Conservation (phyloP, 192 early-diverging fungal species). For the Lunasporangiospora selenospora region DNA sequence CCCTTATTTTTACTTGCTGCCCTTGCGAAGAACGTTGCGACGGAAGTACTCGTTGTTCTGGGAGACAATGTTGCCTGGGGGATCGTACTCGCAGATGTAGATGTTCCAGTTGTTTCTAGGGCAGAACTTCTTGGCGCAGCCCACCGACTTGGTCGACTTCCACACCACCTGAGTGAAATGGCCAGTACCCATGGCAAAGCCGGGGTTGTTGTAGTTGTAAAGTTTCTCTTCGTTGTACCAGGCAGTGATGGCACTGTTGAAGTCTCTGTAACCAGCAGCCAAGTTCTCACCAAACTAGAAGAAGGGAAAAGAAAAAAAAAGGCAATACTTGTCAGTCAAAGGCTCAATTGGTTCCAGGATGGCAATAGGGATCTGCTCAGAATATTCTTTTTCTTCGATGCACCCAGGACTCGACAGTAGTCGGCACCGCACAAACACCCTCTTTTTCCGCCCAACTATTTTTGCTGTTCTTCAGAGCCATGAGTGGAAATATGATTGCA, state of each 20-base stretch:
- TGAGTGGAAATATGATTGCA: neutral
- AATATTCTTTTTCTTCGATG: no score
- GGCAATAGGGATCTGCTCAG: no score
- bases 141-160: conserved; percentile 43
- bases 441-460: no score
- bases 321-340: no score
- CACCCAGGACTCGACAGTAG: no score
- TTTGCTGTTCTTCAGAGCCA: no score
- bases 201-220: conserved; percentile 54
- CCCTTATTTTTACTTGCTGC: neutral
- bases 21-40: conserved; percentile 42
- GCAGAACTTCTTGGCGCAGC: conserved; percentile 45
- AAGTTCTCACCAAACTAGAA: conserved; percentile 58
- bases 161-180: conserved; percentile 57
- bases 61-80: conserved; percentile 48
- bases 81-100: conserved; percentile 52
- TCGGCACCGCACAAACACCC: no score
- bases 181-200: conserved; percentile 43
- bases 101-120: conserved; percentile 35
- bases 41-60: conserved; percentile 14
- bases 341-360: no score
- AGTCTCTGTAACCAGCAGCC: conserved; percentile 48
- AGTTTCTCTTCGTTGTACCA: conserved; percentile 55
- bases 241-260: conserved; percentile 27
- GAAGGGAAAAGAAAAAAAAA: no score